Percentiles rank a stretch among this genome's conserved stretches.
Evolutionary conservation across 768 basidiomycete genomes (phyloP).

Genomic region (Suillus lakei): DNA sequence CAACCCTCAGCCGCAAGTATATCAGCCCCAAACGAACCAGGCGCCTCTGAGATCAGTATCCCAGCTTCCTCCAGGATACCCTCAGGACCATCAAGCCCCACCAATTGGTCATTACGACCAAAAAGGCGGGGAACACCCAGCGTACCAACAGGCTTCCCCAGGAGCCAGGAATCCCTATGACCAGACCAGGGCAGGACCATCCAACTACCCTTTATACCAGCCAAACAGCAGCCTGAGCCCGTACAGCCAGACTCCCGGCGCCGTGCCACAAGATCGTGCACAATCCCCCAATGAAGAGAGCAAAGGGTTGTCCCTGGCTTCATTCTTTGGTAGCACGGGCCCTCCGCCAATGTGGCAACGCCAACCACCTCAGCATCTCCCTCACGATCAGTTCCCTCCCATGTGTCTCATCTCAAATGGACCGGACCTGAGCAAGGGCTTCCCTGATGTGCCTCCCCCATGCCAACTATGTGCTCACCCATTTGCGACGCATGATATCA

Average conservation of each 20-base stretch:
- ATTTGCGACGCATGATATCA: conserved; percentile 54
- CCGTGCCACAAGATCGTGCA: conserved; percentile 12
- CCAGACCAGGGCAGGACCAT: neutral
- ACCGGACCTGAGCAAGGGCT: conserved; percentile 43
- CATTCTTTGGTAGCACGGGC: conserved; percentile 34
- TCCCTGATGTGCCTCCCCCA: conserved; percentile 48
- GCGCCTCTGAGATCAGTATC: conserved; percentile 6
- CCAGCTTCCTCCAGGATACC: conserved; percentile 6
- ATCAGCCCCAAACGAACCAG: conserved; percentile 10
- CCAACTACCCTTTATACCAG: neutral
- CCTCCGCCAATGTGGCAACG: conserved; percentile 33
- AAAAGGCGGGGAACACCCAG: conserved; percentile 8
- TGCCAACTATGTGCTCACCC: conserved; percentile 47
- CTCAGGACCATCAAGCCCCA: conserved; percentile 9
- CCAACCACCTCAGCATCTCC: conserved; percentile 15
- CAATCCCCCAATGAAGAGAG: conserved; percentile 1
- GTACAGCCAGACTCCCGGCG: neutral
- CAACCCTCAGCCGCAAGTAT: conserved; percentile 12
- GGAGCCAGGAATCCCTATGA: neutral
- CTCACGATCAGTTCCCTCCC: conserved; percentile 30
- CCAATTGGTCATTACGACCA: conserved; percentile 11
- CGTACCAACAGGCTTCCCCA: neutral
- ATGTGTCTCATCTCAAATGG: conserved; percentile 35
- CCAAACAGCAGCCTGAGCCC: neutral
- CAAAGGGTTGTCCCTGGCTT: conserved; percentile 18